phyloP scores from a whole-genome alignment of 768 basidiomycete species.

The Phlegmacium glaucopus region DNA sequence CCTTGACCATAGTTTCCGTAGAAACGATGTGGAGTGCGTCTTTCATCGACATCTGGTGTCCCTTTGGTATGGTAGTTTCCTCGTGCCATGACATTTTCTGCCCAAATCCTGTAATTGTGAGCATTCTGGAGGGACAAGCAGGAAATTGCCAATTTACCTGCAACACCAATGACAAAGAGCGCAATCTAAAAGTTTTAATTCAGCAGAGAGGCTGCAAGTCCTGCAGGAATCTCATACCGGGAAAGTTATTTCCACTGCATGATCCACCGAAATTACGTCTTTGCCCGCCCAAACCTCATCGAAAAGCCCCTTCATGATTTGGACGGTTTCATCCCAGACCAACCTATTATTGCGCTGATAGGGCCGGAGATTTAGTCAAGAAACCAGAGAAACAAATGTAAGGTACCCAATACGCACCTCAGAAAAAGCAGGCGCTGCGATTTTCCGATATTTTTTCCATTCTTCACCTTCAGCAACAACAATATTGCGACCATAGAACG shows the following conservation, averaged over 20 bases:
- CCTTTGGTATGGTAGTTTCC: slow-evolving; percentile 27
- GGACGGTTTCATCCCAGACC: slow-evolving; percentile 44
- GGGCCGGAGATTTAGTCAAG: not conserved
- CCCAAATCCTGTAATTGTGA: slow-evolving; percentile 38
- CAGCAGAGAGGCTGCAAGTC: not conserved
- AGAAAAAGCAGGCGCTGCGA: slow-evolving; percentile 59
- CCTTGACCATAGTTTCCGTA: slow-evolving; percentile 26
- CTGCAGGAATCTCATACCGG: slow-evolving; percentile 34
- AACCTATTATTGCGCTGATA: slow-evolving; percentile 40
- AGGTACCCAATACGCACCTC: slow-evolving; percentile 37
- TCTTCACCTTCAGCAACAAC: slow-evolving; percentile 57
- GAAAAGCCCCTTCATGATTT: slow-evolving; percentile 38
- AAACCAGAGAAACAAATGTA: not conserved
- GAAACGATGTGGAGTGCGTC: slow-evolving; percentile 38
- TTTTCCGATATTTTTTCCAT: slow-evolving; percentile 62
- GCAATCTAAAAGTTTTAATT: slow-evolving; percentile 38
- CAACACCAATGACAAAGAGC: slow-evolving; percentile 51
- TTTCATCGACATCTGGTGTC: slow-evolving; percentile 44
- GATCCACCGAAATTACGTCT: slow-evolving; percentile 33
- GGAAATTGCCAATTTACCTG: slow-evolving; percentile 33
- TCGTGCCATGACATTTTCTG: slow-evolving; percentile 43
- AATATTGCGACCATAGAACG: slow-evolving; percentile 57
- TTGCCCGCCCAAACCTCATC: slow-evolving; percentile 42
- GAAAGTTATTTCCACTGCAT: slow-evolving; percentile 50
- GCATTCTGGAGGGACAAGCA: not conserved